Evolutionary conservation across 176 grass and related monocot species (phyloP).

Genomic region (Olyra latifolia): DNA sequence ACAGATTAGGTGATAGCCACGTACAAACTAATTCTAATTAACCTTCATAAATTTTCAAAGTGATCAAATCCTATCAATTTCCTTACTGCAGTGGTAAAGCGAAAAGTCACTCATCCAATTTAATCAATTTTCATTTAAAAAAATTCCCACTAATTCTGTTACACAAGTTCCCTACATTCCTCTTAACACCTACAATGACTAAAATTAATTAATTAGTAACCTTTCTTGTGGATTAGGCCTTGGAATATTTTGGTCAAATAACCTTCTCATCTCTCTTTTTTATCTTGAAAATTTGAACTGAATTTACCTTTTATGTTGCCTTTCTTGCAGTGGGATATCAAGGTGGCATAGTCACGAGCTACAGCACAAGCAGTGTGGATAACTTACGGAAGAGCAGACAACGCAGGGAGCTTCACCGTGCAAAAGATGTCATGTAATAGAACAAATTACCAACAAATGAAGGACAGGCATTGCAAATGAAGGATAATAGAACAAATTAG

Average conservation of each 20-base stretch:
- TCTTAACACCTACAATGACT: not conserved
- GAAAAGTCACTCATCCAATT: not conserved
- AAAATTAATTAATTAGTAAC: not conserved
- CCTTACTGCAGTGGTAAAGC: not conserved
- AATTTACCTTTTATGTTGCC: not conserved
- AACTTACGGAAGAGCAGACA: not conserved
- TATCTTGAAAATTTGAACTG: not conserved
- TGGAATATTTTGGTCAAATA: not conserved
- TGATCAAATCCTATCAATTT: not conserved
- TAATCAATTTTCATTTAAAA: not conserved
- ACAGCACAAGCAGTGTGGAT: not conserved
- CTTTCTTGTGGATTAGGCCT: not conserved
- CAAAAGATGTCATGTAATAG: not conserved
- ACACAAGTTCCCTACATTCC: not conserved
- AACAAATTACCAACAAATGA: too few relatives aligned
- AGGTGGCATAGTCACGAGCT: not conserved
- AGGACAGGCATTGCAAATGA: not conserved
- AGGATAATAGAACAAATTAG: not conserved
- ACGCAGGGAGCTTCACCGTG: not conserved
- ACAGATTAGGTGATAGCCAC: conserved; percentile 57
- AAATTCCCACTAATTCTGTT: not conserved
- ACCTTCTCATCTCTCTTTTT: not conserved
- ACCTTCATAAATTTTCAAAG: not conserved
- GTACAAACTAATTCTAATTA: not conserved
- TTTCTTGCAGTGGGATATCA: conserved; percentile 31